Base-by-base conservation (phyloP, 2,329 filamentous ascomycete genomes). In the Hysterium pulicare region DNA sequence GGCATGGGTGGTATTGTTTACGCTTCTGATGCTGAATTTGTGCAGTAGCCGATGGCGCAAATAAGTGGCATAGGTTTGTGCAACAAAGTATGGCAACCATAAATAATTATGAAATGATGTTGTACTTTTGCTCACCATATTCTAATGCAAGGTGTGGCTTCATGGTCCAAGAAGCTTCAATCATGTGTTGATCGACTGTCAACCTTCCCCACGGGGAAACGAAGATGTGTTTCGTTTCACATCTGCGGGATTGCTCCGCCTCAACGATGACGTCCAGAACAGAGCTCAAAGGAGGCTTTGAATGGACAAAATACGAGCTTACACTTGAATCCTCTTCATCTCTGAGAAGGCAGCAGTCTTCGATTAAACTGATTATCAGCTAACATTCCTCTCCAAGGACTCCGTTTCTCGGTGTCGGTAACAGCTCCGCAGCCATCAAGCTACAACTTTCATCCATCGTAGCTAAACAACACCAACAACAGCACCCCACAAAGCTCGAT, bases 221-320 rank as follows among this genome's bases (percentile, higher is more conserved):
- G 8, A 7, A 7, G 8, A 13, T 15, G 16, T 33, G 8, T 15
- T 33, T 33, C 32, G 32, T 15, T 19, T 33, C 32, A 33, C 13
- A 13, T 13, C 8, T 7, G 24, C 24, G 24, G 24, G 24, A 28
- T 28, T 33, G 43, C 46, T 36, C 31, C 20, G 46, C 45, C 46
- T 38, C 46, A 36, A 40, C 35, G 23, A 46, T 45, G 46, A 48
- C 46, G 42, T 35, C 21, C 20, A n/a, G 37, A 37, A 13, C 34
- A 28, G 24, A 28, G 24, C 24, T 28, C 24, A 28, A 28, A 7
- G 13, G 8, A 28, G n/a, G 13, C 34, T 37, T 9, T 37, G 34
- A 15, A 33, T 19, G 8, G 17, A 19, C 8, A 16, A n/a, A 16
- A 33, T 19, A 33, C 32, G 32, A 33, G 32, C 32, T 15, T 15